These are phyloP conservation scores for Ceratobasidium sp. DNA, from an alignment of 1,284 basidiomycete species.

Conservation along the genomic window DNA sequence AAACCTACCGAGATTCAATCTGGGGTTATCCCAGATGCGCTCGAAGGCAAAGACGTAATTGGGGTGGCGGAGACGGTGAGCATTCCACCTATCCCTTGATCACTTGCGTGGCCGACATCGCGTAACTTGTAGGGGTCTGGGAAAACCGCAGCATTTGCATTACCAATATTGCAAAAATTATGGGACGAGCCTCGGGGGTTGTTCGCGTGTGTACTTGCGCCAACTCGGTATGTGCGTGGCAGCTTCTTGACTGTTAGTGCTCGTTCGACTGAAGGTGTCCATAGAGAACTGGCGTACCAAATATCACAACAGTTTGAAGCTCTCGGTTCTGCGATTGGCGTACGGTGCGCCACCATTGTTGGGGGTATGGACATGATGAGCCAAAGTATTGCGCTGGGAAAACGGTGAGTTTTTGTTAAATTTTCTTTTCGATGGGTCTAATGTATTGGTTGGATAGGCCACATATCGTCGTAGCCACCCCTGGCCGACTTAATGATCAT, in stretches of 20 bases:
- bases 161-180: constrained; percentile 95
- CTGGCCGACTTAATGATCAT: constrained; percentile 94
- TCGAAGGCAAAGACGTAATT: constrained; percentile 94
- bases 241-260: too few species aligned
- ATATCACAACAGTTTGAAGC: constrained; percentile 97
- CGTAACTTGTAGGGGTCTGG: constrained; percentile 73
- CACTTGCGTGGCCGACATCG: background rate
- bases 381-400: constrained; percentile 93
- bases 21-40: constrained; percentile 88
- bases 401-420: constrained; percentile 59
- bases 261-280: background rate
- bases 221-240: constrained; percentile 68
- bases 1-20: constrained; percentile 93
- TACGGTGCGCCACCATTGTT: constrained; percentile 90
- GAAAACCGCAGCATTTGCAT: constrained; percentile 97
- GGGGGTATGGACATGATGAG: constrained; percentile 96
- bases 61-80: constrained; percentile 88
- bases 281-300: constrained; percentile 95
- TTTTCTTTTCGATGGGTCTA: background rate
- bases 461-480: constrained; percentile 97
- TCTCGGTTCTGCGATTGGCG: constrained; percentile 93
- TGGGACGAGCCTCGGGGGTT: constrained; percentile 97
- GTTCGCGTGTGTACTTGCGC: constrained; percentile 94
- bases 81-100: background rate
- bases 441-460: constrained; percentile 59